Evolutionary conservation across 495 filamentous ascomycete species (phyloP).

Genomic region (Cenococcum geophilum): DNA sequence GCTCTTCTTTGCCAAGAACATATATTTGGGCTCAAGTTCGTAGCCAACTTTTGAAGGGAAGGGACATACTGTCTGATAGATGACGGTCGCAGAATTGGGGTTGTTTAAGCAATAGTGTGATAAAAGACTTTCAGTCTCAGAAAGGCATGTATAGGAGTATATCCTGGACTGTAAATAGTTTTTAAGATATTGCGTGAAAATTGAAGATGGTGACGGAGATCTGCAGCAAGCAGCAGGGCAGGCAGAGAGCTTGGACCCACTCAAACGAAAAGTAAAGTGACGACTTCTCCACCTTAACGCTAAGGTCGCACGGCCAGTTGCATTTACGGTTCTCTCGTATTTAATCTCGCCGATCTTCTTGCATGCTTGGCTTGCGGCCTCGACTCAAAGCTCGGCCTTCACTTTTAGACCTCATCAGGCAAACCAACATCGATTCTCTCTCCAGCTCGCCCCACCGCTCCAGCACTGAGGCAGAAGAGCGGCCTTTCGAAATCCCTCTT

Average conservation of each 20-base stretch:
- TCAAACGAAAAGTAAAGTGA: conserved; percentile 3
- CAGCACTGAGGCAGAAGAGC: conserved; percentile 24
- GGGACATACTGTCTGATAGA: too few relatives aligned
- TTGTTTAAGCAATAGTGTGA: too few relatives aligned
- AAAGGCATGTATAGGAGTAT: too few relatives aligned
- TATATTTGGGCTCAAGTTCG: too few relatives aligned
- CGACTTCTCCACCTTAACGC: conserved; percentile 2
- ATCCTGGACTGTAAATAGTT: too few relatives aligned
- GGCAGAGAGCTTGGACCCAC: conserved; percentile 16
- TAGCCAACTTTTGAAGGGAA: too few relatives aligned
- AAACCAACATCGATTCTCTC: conserved; percentile 38
- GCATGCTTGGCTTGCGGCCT: conserved; percentile 53
- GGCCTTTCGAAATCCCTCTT: conserved; percentile 27
- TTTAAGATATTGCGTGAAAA: too few relatives aligned
- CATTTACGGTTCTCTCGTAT: background rate
- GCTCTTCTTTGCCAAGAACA: too few relatives aligned
- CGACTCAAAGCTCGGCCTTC: conserved; percentile 65
- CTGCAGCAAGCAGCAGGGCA: background rate
- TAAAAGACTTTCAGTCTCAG: too few relatives aligned
- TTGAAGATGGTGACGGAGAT: background rate
- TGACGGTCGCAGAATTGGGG: too few relatives aligned
- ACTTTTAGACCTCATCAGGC: conserved; percentile 62
- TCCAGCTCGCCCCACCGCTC: conserved; percentile 15
- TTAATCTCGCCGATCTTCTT: conserved; percentile 11
- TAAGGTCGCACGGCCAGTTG: background rate